phyloP scores from a whole-genome alignment of 495 filamentous ascomycete genomes.

The Trichocladium uniseriatum region DNA sequence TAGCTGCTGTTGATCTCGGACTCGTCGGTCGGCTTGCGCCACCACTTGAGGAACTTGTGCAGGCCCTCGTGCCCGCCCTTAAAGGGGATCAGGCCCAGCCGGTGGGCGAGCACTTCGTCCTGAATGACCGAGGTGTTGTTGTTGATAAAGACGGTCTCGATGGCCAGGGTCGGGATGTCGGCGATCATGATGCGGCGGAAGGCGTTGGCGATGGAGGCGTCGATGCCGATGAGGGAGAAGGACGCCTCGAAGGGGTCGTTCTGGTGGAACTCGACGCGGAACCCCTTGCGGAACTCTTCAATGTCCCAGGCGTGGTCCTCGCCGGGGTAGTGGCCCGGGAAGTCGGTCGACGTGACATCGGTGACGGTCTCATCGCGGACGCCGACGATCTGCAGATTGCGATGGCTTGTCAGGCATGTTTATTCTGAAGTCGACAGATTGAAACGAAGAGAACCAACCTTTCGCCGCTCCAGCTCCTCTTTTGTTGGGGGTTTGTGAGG shows the following conservation, averaged over 20 bases:
- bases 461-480: slow-evolving; percentile 34
- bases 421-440: neutral
- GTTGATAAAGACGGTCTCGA: slow-evolving; percentile 80
- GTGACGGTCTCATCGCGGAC: slow-evolving; percentile 83
- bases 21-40: slow-evolving; percentile 38
- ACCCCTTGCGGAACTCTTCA: slow-evolving; percentile 57
- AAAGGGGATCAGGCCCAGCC: slow-evolving; percentile 85
- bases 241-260: slow-evolving; percentile 63
- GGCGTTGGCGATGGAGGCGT: slow-evolving; percentile 92
- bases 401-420: slow-evolving; percentile 1
- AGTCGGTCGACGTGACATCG: slow-evolving; percentile 79
- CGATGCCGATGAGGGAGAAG: slow-evolving; percentile 85
- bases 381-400: slow-evolving; percentile 55
- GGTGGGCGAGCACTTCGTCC: slow-evolving; percentile 86
- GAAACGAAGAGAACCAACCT: slow-evolving; percentile 23
- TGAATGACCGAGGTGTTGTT: slow-evolving; percentile 97
- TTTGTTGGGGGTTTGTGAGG: slow-evolving; percentile 33
- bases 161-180: slow-evolving; percentile 87
- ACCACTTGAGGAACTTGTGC: slow-evolving; percentile 66
- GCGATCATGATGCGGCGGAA: slow-evolving; percentile 95
- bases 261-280: slow-evolving; percentile 73
- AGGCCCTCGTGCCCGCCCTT: slow-evolving; percentile 66
- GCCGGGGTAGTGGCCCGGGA: slow-evolving; percentile 79
- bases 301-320: slow-evolving; percentile 85
- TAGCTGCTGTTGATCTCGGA: slow-evolving; percentile 28